Percentiles rank a stretch among this genome's conserved stretches.
These are phyloP conservation scores for Henckelia pumila DNA, from an alignment of 257 asterid species.

Conservation along the genomic window DNA sequence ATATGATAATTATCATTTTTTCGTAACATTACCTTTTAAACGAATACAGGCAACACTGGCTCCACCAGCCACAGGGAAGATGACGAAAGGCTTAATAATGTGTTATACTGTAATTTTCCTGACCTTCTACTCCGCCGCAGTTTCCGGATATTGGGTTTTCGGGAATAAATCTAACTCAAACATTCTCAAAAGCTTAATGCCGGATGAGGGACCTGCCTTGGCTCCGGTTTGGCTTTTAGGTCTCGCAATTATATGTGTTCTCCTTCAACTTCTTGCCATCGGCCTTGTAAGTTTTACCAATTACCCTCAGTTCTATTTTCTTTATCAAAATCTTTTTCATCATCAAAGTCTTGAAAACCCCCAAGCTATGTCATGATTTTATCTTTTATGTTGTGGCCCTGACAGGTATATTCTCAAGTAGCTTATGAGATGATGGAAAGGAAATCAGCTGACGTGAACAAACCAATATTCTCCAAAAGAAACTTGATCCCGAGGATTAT, in stretches of 20 bases:
- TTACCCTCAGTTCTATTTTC: background rate
- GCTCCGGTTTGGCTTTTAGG: constrained; percentile 78
- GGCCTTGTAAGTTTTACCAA: constrained; percentile 57
- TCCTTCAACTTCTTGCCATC: constrained; percentile 80
- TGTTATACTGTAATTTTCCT: constrained; percentile 82
- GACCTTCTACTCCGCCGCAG: constrained; percentile 87
- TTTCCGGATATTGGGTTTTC: constrained; percentile 88
- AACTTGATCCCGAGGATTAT: constrained; percentile 80
- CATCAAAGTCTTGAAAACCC: background rate
- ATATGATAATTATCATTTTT: background rate
- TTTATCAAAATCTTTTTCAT: background rate
- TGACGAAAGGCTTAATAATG: constrained; percentile 87
- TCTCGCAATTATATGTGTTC: constrained; percentile 55
- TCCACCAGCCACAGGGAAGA: constrained; percentile 93
- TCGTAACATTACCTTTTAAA: constrained; percentile 5
- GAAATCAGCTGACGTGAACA: constrained; percentile 76
- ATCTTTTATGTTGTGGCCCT: background rate
- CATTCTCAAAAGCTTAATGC: constrained; percentile 71
- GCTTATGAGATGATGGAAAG: constrained; percentile 94
- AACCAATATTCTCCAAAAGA: constrained; percentile 71
- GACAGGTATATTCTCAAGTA: constrained; percentile 91
- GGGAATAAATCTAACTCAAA: constrained; percentile 81
- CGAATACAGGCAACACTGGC: constrained; percentile 85
- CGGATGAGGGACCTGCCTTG: constrained; percentile 69
- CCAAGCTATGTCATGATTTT: background rate